Conservation (phyloP, 2,329 filamentous ascomycete genomes). For the Tolypocladium sp. region DNA sequence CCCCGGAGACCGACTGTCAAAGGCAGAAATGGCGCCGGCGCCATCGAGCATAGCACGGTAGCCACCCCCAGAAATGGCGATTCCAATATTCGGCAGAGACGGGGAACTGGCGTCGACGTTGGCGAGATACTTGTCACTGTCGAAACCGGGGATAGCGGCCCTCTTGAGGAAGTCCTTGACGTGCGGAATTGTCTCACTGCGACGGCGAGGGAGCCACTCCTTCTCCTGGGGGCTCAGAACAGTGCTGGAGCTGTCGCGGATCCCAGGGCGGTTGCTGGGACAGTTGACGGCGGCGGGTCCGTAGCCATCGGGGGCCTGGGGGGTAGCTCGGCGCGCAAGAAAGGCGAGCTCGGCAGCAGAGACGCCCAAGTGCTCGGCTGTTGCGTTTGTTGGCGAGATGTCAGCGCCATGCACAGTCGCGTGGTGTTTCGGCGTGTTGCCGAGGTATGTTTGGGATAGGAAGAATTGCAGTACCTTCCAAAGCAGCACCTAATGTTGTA, state of each 20-base stretch:
- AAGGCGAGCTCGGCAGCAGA: background rate
- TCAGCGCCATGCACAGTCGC: too few species aligned
- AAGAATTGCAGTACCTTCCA: too few species aligned
- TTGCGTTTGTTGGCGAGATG: too few species aligned
- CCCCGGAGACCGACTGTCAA: constrained; percentile 60
- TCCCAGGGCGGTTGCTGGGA: constrained; percentile 56
- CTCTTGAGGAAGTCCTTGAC: constrained; percentile 67
- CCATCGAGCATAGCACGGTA: constrained; percentile 79
- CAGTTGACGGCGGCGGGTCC: constrained; percentile 60
- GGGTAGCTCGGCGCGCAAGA: constrained; percentile 15
- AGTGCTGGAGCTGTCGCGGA: constrained; percentile 46
- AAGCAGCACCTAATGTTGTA: too few species aligned
- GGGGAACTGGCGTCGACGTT: constrained; percentile 18
- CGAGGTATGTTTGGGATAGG: too few species aligned
- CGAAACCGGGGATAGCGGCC: constrained; percentile 67
- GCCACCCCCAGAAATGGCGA: constrained; percentile 76
- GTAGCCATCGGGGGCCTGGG: constrained; percentile 46
- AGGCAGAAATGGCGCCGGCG: constrained; percentile 69
- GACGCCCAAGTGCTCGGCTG: too few species aligned
- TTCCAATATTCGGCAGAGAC: constrained; percentile 50
- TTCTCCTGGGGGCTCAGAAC: constrained; percentile 59
- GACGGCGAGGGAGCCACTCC: constrained; percentile 62
- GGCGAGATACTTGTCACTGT: constrained; percentile 60
- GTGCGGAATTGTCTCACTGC: constrained; percentile 62
- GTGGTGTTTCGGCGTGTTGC: too few species aligned